phyloP scores from a whole-genome alignment of 2,329 filamentous ascomycete genomes.

The Ophiosphaerella korrae region DNA sequence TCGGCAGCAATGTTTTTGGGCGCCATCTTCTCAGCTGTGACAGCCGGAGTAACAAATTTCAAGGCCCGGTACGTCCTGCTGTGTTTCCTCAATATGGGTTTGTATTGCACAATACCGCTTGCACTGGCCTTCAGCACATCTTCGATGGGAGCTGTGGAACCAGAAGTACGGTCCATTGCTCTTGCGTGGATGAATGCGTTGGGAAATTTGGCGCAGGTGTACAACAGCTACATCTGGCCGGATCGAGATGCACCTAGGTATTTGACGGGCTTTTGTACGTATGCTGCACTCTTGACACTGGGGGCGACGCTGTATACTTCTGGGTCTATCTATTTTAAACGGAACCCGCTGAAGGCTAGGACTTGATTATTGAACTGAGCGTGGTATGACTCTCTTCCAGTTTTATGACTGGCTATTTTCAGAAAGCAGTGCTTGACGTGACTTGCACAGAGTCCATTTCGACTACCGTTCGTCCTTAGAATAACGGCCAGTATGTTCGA shows the following conservation, averaged over 20 bases:
- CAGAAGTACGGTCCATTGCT: constrained; percentile 4
- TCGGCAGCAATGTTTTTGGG: neutral
- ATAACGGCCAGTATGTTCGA: no score
- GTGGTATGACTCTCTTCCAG: neutral
- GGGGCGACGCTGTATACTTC: constrained; percentile 2
- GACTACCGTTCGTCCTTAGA: no score
- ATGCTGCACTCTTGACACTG: constrained; percentile 3
- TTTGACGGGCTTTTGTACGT: constrained; percentile 3
- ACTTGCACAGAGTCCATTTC: neutral
- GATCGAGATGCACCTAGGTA: constrained; percentile 7
- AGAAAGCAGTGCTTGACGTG: neutral
- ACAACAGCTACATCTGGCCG: constrained; percentile 10
- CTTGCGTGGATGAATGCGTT: constrained; percentile 7
- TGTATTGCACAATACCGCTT: constrained; percentile 6
- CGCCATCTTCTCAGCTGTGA: constrained; percentile 1
- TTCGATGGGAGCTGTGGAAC: constrained; percentile 5
- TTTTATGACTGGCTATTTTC: neutral
- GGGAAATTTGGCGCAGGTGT: constrained; percentile 6
- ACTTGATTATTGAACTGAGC: neutral
- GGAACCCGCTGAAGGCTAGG: constrained; percentile 1
- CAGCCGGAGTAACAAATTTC: constrained; percentile 3
- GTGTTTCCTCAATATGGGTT: constrained; percentile 7
- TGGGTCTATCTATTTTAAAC: constrained; percentile 1
- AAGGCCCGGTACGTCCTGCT: constrained; percentile 4
- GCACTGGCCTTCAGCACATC: constrained; percentile 2